A percentile compares a stretch with the other conserved stretches of the same genome.
Evolutionary conservation across 805 yeast species (phyloP).

Genomic region (Yamadazyma olivae): DNA sequence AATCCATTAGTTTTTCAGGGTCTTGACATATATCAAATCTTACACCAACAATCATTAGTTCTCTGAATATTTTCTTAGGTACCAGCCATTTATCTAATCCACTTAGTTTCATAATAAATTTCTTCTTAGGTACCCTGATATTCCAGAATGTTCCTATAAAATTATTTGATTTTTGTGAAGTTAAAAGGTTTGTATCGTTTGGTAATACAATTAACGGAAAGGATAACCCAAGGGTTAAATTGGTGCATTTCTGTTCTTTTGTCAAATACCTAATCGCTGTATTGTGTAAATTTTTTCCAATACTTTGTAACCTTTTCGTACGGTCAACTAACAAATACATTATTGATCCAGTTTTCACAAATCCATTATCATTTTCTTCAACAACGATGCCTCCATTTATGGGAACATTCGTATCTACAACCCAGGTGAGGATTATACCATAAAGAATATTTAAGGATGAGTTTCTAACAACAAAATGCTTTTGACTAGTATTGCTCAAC

Average conservation of each 20-base stretch:
- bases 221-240: conserved; percentile 40
- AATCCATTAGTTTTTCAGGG: conserved; percentile 37
- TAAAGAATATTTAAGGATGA: conserved; percentile 52
- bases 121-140: conserved; percentile 15
- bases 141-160: conserved; percentile 43
- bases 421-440: conserved; percentile 57
- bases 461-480: conserved; percentile 55
- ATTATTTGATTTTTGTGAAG: conserved; percentile 20
- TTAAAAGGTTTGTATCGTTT: conserved; percentile 17
- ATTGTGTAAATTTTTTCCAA: conserved; percentile 52
- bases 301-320: conserved; percentile 50
- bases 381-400: too few relatives aligned
- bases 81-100: conserved; percentile 48
- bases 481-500: conserved; percentile 30
- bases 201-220: conserved; percentile 46
- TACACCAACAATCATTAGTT: conserved; percentile 55
- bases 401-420: conserved; percentile 23
- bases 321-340: conserved; percentile 50
- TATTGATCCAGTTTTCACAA: conserved; percentile 38
- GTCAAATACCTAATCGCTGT: conserved; percentile 50
- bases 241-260: conserved; percentile 39
- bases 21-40: conserved; percentile 53
- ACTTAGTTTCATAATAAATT: conserved; percentile 39
- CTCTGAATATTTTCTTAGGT: conserved; percentile 51
- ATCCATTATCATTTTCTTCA: conserved; percentile 4